Conservation (phyloP, 2,329 filamentous ascomycete genomes). For the Fusarium luffae region DNA sequence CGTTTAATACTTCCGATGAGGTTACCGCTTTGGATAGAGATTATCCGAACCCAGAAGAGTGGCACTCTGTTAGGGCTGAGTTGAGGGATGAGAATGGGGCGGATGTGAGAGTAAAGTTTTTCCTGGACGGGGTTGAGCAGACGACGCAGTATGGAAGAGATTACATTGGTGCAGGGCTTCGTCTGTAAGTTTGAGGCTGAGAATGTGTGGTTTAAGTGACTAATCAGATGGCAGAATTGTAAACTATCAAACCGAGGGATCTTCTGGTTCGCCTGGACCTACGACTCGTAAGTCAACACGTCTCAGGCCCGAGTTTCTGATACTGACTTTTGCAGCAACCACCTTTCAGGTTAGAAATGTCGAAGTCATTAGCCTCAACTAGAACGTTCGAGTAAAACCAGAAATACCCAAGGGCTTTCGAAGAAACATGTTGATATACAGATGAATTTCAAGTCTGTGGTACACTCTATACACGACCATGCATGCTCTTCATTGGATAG, state of each 20-base stretch:
- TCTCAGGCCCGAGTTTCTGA: fast-evolving
- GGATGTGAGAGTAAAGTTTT: slow-evolving; percentile 38
- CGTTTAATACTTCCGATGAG: slow-evolving; percentile 31
- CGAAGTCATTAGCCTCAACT: slow-evolving; percentile 33
- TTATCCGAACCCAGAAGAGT: slow-evolving; percentile 24
- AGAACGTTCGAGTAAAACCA: background rate
- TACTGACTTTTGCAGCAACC: slow-evolving; percentile 6
- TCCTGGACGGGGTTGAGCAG: slow-evolving; percentile 28
- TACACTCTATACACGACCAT: background rate
- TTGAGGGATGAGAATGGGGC: slow-evolving; percentile 32
- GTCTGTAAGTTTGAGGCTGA: slow-evolving; percentile 15
- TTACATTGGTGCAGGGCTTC: slow-evolving; percentile 29
- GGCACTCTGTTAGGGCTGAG: slow-evolving; percentile 35
- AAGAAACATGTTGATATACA: background rate
- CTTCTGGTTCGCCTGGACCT: slow-evolving; percentile 30
- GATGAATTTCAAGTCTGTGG: background rate
- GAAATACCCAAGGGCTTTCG: background rate
- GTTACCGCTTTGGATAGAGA: slow-evolving; percentile 24
- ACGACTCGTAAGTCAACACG: slow-evolving; percentile 6
- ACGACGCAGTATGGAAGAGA: slow-evolving; percentile 33
- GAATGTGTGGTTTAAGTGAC: background rate
- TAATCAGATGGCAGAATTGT: slow-evolving; percentile 13
- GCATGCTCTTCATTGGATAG: no score
- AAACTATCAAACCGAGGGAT: slow-evolving; percentile 35
- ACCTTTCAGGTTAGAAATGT: slow-evolving; percentile 32